Percentiles rank a stretch among this genome's conserved stretches.
phyloP scores from a whole-genome alignment of 2,329 filamentous ascomycete species.

The Talaromyces sp. region DNA sequence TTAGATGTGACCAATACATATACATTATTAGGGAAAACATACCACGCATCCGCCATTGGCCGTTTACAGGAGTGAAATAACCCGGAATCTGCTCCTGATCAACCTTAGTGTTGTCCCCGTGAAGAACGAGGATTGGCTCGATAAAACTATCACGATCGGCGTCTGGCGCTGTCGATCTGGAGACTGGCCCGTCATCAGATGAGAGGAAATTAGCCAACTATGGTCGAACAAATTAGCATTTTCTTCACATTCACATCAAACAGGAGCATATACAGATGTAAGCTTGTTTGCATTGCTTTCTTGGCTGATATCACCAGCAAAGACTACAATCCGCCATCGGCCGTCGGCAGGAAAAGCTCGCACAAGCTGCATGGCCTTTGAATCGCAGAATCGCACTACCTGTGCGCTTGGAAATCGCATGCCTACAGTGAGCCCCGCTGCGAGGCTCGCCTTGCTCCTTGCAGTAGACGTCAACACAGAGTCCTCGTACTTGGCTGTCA shows the following conservation, averaged over 20 bases:
- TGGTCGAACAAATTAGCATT: neutral
- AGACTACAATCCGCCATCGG: conserved; percentile 20
- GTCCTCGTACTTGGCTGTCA: conserved; percentile 50
- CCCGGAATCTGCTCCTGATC: conserved; percentile 52
- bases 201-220: conserved; percentile 38
- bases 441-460: conserved; percentile 11
- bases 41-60: conserved; percentile 54
- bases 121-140: conserved; percentile 53
- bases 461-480: conserved; percentile 3
- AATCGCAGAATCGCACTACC: conserved; percentile 46
- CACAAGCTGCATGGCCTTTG: conserved; percentile 28
- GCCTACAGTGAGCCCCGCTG: conserved; percentile 24
- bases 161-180: conserved; percentile 38
- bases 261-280: neutral
- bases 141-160: conserved; percentile 53
- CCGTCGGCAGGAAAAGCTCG: conserved; percentile 34
- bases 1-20: neutral
- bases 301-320: conserved; percentile 12
- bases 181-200: conserved; percentile 39
- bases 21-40: conserved; percentile 13
- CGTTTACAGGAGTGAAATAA: conserved; percentile 54
- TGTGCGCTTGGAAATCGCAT: conserved; percentile 44
- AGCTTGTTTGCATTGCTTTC: neutral
- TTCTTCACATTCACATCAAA: neutral
- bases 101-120: conserved; percentile 44